phyloP scores from a whole-genome alignment of 371 early-diverging fungal species.

The Rhizopus delemar region DNA sequence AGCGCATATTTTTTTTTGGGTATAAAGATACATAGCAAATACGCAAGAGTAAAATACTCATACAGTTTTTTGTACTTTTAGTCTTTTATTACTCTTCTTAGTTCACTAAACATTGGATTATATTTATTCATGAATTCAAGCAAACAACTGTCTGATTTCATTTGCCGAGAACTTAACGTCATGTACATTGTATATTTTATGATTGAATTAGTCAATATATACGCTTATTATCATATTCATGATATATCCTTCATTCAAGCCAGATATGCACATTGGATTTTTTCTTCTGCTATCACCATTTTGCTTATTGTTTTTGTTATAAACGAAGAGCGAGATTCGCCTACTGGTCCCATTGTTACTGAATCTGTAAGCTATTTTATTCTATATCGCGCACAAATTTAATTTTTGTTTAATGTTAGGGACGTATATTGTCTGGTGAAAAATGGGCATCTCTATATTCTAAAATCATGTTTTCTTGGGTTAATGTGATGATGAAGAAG shows the following conservation, averaged over 20 bases:
- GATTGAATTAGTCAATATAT: conserved; percentile 29
- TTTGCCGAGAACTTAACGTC: conserved; percentile 36
- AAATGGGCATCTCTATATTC: conserved; percentile 56
- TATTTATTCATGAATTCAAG: conserved; percentile 8
- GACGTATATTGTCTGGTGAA: conserved; percentile 52
- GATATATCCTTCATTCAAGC: conserved; percentile 10
- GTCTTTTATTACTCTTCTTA: conserved; percentile 29
- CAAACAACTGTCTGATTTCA: conserved; percentile 19
- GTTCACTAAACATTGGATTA: conserved; percentile 21
- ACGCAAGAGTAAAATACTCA: background rate
- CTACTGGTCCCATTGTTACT: conserved; percentile 29
- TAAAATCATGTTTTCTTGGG: conserved; percentile 57
- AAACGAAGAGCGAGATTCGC: conserved; percentile 38
- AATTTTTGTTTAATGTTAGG: conserved; percentile 8
- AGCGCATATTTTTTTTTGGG: conserved; percentile 16
- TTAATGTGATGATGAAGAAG: conserved; percentile 53
- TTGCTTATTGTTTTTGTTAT: conserved; percentile 27
- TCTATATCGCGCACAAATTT: background rate
- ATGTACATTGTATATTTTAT: conserved; percentile 29
- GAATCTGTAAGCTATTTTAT: conserved; percentile 28
- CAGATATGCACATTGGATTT: conserved; percentile 34
- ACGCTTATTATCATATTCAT: conserved; percentile 35
- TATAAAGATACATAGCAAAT: conserved; percentile 2
- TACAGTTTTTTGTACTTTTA: conserved; percentile 7
- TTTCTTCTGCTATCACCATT: conserved; percentile 14